These are phyloP conservation scores for Pythium utonaiense DNA, from an alignment of 352 stramenopile species.

Conservation along the genomic window DNA sequence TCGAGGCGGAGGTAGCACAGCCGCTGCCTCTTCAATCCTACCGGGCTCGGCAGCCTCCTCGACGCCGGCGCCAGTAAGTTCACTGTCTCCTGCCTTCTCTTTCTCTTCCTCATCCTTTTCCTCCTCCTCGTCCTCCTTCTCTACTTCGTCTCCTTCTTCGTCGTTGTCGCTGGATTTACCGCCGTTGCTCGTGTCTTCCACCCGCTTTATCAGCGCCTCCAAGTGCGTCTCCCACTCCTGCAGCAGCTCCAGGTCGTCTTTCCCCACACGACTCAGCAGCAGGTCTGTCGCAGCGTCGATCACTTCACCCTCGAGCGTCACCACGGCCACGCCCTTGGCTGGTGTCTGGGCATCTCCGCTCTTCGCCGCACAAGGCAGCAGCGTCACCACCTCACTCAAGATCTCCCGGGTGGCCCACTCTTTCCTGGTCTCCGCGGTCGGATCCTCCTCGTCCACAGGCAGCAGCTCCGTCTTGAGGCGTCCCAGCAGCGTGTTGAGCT, in stretches of 20 bases:
- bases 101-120: background rate
- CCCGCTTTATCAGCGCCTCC: slow-evolving; percentile 14
- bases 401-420: slow-evolving; percentile 13
- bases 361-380: background rate
- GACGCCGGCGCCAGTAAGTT: background rate
- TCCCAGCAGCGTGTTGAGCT: slow-evolving; percentile 31
- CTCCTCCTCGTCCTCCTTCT: background rate
- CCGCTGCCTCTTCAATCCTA: too few species aligned
- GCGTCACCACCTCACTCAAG: background rate
- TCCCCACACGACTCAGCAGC: slow-evolving; percentile 43
- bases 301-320: slow-evolving; percentile 49
- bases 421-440: background rate
- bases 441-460: slow-evolving; percentile 24
- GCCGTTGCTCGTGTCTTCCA: background rate
- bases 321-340: slow-evolving; percentile 15
- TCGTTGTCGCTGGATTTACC: background rate
- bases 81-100: background rate
- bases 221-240: slow-evolving; percentile 40
- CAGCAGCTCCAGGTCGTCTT: slow-evolving; percentile 32
- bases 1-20: background rate
- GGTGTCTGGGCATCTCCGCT: background rate
- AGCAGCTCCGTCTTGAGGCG: slow-evolving; percentile 41
- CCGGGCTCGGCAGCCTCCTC: background rate
- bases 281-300: slow-evolving; percentile 67
- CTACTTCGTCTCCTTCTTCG: background rate